Conservation (phyloP, 805 yeast genomes). For the Candida yuanshanica region DNA sequence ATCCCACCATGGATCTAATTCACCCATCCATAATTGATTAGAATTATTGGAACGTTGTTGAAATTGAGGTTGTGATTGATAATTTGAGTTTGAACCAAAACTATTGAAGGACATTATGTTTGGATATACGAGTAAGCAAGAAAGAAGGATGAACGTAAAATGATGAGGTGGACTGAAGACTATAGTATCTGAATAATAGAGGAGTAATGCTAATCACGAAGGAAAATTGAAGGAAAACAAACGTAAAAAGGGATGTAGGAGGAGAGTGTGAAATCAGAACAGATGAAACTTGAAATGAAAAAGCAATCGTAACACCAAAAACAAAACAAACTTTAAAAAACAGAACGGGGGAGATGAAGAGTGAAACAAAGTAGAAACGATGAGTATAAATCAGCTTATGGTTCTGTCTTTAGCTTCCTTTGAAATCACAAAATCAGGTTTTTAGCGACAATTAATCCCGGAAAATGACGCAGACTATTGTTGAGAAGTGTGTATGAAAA, state of each 20-base stretch:
- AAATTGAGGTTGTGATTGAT: constrained; percentile 2
- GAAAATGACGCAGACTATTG: too few species aligned
- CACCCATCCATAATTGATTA: constrained; percentile 80
- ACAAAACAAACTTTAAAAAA: too few species aligned
- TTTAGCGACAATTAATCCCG: neutral
- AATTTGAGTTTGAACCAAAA: neutral
- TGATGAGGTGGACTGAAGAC: neutral
- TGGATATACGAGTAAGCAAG: neutral
- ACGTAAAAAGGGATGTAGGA: neutral
- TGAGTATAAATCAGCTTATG: neutral
- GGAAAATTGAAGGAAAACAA: too few species aligned
- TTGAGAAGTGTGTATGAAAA: too few species aligned
- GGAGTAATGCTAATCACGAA: neutral
- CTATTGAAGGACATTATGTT: neutral
- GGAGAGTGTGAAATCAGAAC: neutral
- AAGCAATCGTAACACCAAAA: neutral
- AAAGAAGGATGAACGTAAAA: neutral
- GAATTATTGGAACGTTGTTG: constrained; percentile 12
- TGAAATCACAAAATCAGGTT: neutral
- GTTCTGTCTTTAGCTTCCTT: neutral
- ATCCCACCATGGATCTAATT: constrained; percentile 79
- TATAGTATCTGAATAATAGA: too few species aligned
- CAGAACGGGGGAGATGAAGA: neutral
- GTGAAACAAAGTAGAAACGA: neutral
- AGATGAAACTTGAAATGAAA: neutral